A percentile compares a stretch with the other conserved stretches of the same genome.
phyloP scores from a whole-genome alignment of 768 basidiomycete species.

The Amanita exitialis region DNA sequence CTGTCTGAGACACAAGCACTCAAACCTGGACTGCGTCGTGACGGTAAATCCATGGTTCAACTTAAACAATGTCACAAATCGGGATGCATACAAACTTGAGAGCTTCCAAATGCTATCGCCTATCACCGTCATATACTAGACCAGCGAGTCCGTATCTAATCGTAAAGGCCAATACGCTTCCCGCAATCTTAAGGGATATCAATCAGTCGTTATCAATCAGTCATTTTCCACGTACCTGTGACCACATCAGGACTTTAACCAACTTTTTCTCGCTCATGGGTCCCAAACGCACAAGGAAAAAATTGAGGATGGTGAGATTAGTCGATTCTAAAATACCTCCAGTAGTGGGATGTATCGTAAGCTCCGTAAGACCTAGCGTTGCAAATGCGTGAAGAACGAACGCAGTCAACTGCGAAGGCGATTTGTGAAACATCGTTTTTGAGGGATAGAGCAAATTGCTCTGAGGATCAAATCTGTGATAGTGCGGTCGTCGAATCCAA shows the following conservation, averaged over 20 bases:
- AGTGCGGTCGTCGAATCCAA: conserved; percentile 4
- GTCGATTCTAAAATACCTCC: conserved; percentile 61
- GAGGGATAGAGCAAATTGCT: conserved; percentile 79
- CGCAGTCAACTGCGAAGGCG: conserved; percentile 44
- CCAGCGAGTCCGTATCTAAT: conserved; percentile 87
- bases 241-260: conserved; percentile 58
- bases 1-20: no score
- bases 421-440: conserved; percentile 44
- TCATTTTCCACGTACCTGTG: conserved; percentile 53
- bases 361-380: conserved; percentile 52
- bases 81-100: no score
- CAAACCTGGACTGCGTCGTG: no score
- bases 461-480: conserved; percentile 56
- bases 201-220: not conserved
- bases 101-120: conserved; percentile 76
- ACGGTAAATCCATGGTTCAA: no score
- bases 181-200: conserved; percentile 37
- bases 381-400: conserved; percentile 52
- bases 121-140: conserved; percentile 86
- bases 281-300: conserved; percentile 69
- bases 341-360: conserved; percentile 44
- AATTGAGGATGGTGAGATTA: conserved; percentile 89
- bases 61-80: no score
- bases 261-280: conserved; percentile 81
- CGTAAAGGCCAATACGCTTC: conserved; percentile 75